A percentile compares a stretch with the other conserved stretches of the same genome.
These are phyloP conservation scores for Vararia minispora DNA, from an alignment of 768 basidiomycete genomes.

Conservation along the genomic window DNA sequence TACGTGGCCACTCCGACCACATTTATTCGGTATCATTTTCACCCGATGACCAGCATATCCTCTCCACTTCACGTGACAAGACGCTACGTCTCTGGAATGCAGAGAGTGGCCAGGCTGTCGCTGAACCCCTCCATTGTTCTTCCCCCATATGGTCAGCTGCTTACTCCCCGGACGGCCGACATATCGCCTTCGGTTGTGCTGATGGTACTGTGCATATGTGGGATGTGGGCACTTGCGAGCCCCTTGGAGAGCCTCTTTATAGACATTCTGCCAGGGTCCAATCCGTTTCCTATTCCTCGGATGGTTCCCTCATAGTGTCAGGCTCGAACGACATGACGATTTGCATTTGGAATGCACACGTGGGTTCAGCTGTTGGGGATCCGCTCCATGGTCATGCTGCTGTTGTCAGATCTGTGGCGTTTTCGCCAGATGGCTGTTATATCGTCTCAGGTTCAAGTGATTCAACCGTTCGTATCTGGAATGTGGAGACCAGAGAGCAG, in stretches of 20 bases:
- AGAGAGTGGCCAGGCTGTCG: constrained; percentile 9
- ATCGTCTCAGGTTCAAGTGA: too few species aligned
- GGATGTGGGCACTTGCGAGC: constrained; percentile 1
- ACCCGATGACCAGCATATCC: too few species aligned
- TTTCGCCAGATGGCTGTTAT: too few species aligned
- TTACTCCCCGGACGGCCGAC: constrained; percentile 9
- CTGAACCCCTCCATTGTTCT: constrained; percentile 28
- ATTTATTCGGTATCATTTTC: constrained; percentile 1
- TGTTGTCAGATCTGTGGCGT: neutral
- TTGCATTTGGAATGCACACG: constrained; percentile 5
- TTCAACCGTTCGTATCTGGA: too few species aligned
- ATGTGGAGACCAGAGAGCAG: too few species aligned
- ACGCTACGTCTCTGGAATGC: too few species aligned
- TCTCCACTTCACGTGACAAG: too few species aligned
- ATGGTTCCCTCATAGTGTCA: constrained; percentile 9
- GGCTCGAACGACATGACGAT: constrained; percentile 14
- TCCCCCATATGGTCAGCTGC: constrained; percentile 18
- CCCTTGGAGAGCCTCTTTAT: neutral
- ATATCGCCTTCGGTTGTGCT: too few species aligned
- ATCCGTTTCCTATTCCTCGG: constrained; percentile 12
- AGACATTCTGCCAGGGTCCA: neutral
- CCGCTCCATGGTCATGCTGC: too few species aligned
- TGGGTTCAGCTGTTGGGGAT: too few species aligned
- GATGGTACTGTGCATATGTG: constrained; percentile 5
- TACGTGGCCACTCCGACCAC: neutral